These are phyloP conservation scores for Trichophyton simii DNA, from an alignment of 2,329 filamentous ascomycete species.

Conservation along the genomic window DNA sequence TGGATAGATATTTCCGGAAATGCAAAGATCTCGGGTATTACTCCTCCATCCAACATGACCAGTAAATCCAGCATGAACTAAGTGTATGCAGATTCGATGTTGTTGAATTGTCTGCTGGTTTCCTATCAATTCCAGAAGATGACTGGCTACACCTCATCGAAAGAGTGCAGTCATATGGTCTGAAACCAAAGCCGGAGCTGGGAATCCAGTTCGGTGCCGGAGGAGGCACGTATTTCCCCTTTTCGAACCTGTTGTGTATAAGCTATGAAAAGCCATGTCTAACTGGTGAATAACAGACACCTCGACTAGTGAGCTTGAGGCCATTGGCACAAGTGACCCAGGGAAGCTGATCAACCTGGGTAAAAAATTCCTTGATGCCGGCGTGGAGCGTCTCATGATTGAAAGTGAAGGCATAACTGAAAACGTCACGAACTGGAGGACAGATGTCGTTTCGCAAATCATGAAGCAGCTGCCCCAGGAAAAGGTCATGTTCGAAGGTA, in stretches of 20 bases:
- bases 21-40: constrained; percentile 40
- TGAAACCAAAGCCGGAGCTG: constrained; percentile 44
- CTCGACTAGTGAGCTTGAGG: constrained; percentile 34
- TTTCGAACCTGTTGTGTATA: not conserved
- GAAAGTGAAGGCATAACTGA: constrained; percentile 49
- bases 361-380: constrained; percentile 38
- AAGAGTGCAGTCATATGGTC: constrained; percentile 35
- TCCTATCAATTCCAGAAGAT: constrained; percentile 42
- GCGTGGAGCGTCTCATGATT: constrained; percentile 46
- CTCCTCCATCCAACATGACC: not conserved
- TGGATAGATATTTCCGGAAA: constrained; percentile 41
- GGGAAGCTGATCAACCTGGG: constrained; percentile 39
- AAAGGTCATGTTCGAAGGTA: constrained; percentile 43
- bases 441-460: constrained; percentile 43
- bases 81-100: constrained; percentile 38
- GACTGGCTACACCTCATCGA: constrained; percentile 43
- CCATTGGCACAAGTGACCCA: constrained; percentile 39
- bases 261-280: not conserved
- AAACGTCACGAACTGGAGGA: constrained; percentile 43
- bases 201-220: constrained; percentile 48
- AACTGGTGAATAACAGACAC: constrained; percentile 28
- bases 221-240: constrained; percentile 20
- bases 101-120: constrained; percentile 42
- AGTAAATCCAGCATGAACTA: not conserved
- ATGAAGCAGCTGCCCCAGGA: constrained; percentile 41